Evolutionary conservation across 2,329 filamentous ascomycete species (phyloP), one percentile per base, ranked within the genome.

Genomic region (Trichoderma oligosporum): DNA sequence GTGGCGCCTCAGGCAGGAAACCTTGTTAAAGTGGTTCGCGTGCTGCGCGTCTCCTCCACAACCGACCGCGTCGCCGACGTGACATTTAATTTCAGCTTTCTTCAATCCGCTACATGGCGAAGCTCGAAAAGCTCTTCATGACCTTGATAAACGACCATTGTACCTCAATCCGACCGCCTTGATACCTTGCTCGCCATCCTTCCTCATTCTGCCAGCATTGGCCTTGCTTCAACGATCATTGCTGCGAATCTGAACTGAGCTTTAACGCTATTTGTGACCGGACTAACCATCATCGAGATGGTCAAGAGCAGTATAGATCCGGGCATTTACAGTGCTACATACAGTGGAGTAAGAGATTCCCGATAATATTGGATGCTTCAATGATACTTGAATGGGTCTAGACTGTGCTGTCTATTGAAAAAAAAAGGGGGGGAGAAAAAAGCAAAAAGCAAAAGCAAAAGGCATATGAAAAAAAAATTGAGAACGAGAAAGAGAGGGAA

Each of bases 311-410:
- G 62, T 61, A 66, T 68, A 42, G 70, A 71, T 36, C 73, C 77
- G 24, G 81, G 82, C 67, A 80, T 87, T 60, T 87, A 86, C 73
- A 85, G 82, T 71, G 84, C 84, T 61, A 87, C 84, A 18, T 87
- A 87, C 68, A 87, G 84, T 71, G 84, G 84, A 70, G 84, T 87
- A 75, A 74, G 82, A 35, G 11, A 33, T 24, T 25, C 41, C 45
- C 39, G 4, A 51, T n/a, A 20, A 25, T 46, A 49, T 38, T 52
- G 31, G 29, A 38, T 46, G 56, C 41, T 8, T 31, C 33, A 20
- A 6, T 27, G 7, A 22, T 27, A 16, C 35, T 7, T n/a, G 20
- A 31, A 14, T 5, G n/a, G 16, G n/a, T 2, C 16, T 14, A 16
- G 18, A 45, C n/a, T 20, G 38, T 18, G 39, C 20, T 24, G 22